These are phyloP conservation scores for Pichia norvegensis DNA, from an alignment of 1,139 yeast species.

Conservation along the genomic window DNA sequence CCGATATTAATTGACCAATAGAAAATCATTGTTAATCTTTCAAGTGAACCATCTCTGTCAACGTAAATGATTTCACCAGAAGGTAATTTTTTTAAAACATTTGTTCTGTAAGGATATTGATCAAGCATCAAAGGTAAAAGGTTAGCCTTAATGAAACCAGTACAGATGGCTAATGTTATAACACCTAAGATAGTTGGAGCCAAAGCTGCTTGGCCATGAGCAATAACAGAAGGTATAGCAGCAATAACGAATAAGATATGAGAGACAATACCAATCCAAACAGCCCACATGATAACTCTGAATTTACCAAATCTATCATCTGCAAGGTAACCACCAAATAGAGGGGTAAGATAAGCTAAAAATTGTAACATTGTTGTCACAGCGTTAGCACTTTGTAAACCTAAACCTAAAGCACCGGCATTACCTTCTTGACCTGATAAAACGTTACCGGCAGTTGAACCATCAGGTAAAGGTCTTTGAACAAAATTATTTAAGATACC, in stretches of 20 bases:
- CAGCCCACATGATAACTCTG: slow-evolving; percentile 38
- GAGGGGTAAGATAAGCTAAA: slow-evolving; percentile 38
- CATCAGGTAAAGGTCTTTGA: slow-evolving; percentile 43
- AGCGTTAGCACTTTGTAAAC: slow-evolving; percentile 35
- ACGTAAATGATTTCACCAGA: slow-evolving; percentile 64
- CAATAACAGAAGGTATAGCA: slow-evolving; percentile 34
- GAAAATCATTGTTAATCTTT: slow-evolving; percentile 66
- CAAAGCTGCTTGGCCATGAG: slow-evolving; percentile 32
- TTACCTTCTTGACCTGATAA: slow-evolving; percentile 17
- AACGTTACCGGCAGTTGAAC: slow-evolving; percentile 32
- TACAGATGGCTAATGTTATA: slow-evolving; percentile 35
- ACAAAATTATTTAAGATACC: slow-evolving; percentile 36
- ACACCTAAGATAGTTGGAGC: slow-evolving; percentile 36
- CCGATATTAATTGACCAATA: slow-evolving; percentile 79
- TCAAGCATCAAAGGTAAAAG: slow-evolving; percentile 43
- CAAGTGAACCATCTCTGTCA: slow-evolving; percentile 65
- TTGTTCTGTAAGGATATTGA: slow-evolving; percentile 46
- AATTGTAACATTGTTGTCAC: slow-evolving; percentile 34
- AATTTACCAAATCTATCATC: slow-evolving; percentile 37
- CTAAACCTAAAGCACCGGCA: slow-evolving; percentile 35
- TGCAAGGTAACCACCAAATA: slow-evolving; percentile 39
- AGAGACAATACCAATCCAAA: slow-evolving; percentile 32
- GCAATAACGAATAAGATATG: slow-evolving; percentile 37
- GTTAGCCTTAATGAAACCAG: slow-evolving; percentile 46
- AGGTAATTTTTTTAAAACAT: slow-evolving; percentile 50